These are phyloP conservation scores for Chondrus crispus DNA, from an alignment of 23 red algal genomes.

Conservation along the genomic window DNA sequence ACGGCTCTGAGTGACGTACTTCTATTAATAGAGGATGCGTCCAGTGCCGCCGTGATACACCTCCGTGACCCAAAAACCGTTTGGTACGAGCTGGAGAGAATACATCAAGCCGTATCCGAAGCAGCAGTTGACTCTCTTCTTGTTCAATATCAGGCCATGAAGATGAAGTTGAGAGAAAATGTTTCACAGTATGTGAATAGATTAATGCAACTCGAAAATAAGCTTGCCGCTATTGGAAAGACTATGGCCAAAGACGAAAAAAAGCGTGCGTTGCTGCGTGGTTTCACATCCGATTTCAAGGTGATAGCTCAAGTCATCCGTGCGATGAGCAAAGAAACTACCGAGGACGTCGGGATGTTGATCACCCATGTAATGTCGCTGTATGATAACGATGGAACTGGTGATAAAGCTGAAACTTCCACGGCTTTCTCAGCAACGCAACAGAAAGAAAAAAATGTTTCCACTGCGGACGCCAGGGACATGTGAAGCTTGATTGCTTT, in stretches of 20 bases:
- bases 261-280: not conserved
- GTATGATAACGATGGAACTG: not conserved
- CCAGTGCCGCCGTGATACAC: not conserved
- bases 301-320: not conserved
- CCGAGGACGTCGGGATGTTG: not conserved
- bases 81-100: not conserved
- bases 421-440: not conserved
- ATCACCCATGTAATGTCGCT: not conserved
- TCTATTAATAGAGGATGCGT: not conserved
- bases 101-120: not conserved
- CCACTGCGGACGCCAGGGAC: not conserved
- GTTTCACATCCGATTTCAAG: not conserved
- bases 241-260: not conserved
- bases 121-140: not conserved
- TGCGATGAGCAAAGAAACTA: not conserved
- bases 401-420: not conserved
- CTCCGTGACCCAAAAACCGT: not conserved
- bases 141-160: not conserved
- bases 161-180: not conserved
- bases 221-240: not conserved
- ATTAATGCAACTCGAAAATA: not conserved
- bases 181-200: not conserved
- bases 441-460: not conserved
- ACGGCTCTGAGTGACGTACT: not conserved
- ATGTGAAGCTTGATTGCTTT: slow-evolving; percentile 28